phyloP scores from a whole-genome alignment of 768 basidiomycete genomes.

The Suillus subluteus region DNA sequence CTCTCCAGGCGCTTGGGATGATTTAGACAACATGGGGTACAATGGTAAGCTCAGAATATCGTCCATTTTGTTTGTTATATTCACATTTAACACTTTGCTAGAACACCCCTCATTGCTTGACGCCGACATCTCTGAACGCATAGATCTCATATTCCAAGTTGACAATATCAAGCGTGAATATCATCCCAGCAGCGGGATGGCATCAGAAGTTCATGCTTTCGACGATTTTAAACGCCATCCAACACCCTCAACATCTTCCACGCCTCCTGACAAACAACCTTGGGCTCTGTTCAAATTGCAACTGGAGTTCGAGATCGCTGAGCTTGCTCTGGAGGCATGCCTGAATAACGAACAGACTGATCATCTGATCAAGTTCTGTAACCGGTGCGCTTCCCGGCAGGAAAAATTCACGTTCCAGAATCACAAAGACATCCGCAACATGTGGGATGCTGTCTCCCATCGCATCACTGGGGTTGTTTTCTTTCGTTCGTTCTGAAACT shows the following conservation, averaged over 20 bases:
- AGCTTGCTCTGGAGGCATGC: no score
- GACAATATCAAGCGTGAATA: slow-evolving; percentile 29
- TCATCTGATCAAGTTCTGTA: no score
- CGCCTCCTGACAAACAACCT: slow-evolving; percentile 19
- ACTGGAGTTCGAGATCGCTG: no score
- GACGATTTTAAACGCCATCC: slow-evolving; percentile 15
- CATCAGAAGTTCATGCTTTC: slow-evolving; percentile 17
- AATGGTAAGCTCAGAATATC: neutral
- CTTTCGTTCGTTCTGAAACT: no score
- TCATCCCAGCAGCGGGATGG: slow-evolving; percentile 23
- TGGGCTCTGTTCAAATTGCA: slow-evolving; percentile 19
- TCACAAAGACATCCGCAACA: no score
- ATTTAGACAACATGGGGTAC: neutral
- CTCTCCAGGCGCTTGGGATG: neutral
- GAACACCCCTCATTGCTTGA: neutral
- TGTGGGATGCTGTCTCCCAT: no score
- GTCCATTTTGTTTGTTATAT: neutral
- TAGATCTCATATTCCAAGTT: neutral
- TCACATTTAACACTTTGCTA: neutral
- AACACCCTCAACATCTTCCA: neutral
- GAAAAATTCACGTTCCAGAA: no score
- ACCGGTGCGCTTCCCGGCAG: no score
- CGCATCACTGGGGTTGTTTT: no score
- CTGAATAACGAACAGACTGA: no score
- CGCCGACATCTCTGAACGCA: neutral